Percentiles rank a stretch among this genome's conserved stretches.
Conservation (phyloP, 106 monocot species). For the Dioscorea dumetorum region DNA sequence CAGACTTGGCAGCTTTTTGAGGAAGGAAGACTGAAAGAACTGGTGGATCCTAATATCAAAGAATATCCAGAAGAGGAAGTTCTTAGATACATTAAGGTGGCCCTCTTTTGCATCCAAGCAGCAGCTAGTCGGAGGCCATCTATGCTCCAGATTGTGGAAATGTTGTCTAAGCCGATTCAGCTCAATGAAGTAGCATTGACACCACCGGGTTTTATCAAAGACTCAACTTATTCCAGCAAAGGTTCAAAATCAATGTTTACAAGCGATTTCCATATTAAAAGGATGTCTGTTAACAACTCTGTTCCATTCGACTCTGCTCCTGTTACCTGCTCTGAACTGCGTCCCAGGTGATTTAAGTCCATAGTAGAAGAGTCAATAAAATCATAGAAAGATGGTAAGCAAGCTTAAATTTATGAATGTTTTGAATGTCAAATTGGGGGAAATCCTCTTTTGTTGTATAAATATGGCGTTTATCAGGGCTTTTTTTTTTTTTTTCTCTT, state of each 20-base stretch:
- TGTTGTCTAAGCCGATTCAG: conserved; percentile 40
- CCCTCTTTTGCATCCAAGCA: conserved; percentile 58
- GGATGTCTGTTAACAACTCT: neutral
- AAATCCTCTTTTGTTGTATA: too few relatives aligned
- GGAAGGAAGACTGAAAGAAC: conserved; percentile 34
- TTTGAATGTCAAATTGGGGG: too few relatives aligned
- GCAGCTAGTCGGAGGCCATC: conserved; percentile 46
- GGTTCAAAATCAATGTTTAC: conserved; percentile 2
- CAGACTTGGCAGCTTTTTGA: conserved; percentile 61
- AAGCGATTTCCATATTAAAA: conserved; percentile 9
- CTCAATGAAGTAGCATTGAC: conserved; percentile 54
- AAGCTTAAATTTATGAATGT: too few relatives aligned
- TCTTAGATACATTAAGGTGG: conserved; percentile 52
- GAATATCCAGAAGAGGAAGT: conserved; percentile 53
- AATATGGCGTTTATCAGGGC: too few relatives aligned
- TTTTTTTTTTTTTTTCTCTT: too few relatives aligned
- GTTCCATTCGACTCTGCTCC: neutral
- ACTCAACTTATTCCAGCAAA: neutral
- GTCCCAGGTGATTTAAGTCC: conserved; percentile 25
- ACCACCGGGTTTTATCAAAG: conserved; percentile 43
- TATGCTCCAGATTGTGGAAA: conserved; percentile 55
- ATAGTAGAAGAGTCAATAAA: too few relatives aligned
- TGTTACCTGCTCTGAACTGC: conserved; percentile 22
- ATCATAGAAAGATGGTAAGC: too few relatives aligned
- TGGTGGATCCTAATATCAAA: conserved; percentile 38